Evolutionary conservation across 2,329 filamentous ascomycete genomes (phyloP).

Genomic region (Fusarium sacchari): DNA sequence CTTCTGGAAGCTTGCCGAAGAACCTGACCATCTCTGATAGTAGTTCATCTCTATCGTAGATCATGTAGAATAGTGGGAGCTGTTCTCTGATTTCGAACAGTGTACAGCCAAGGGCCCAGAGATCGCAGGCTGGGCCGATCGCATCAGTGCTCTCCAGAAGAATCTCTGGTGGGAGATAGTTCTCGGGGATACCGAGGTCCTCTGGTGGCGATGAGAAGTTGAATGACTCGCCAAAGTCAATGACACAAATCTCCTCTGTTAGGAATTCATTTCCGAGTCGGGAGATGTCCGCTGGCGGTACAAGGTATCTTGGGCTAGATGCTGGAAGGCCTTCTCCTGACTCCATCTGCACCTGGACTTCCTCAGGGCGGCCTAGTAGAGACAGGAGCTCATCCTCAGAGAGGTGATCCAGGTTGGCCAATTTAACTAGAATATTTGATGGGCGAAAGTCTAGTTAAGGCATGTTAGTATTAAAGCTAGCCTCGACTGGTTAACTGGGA

Average conservation of each 20-base stretch:
- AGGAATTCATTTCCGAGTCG: constrained; percentile 1
- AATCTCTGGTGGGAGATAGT: constrained; percentile 46
- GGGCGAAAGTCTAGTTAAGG: constrained; percentile 37
- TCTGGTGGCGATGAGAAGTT: constrained; percentile 17
- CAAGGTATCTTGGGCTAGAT: constrained; percentile 39
- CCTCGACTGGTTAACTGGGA: rapidly evolving
- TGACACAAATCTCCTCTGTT: constrained; percentile 31
- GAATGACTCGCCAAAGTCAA: constrained; percentile 42
- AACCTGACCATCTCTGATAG: constrained; percentile 43
- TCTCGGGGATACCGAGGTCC: constrained; percentile 42
- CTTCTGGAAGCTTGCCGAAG: constrained; percentile 46
- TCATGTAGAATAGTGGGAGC: constrained; percentile 43
- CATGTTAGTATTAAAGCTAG: neutral
- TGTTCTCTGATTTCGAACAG: constrained; percentile 48
- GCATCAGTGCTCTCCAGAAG: constrained; percentile 31
- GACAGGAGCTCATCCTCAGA: constrained; percentile 34
- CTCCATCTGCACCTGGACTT: constrained; percentile 2
- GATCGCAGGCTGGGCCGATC: constrained; percentile 37
- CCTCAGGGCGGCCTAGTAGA: constrained; percentile 22
- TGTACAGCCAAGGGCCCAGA: constrained; percentile 50
- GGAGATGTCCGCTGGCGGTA: constrained; percentile 20
- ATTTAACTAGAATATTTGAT: constrained; percentile 41
- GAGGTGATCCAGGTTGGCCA: constrained; percentile 36
- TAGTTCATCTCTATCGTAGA: constrained; percentile 44
- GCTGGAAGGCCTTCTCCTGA: constrained; percentile 9